These are phyloP conservation scores for Penicillium atrosanguineum DNA, from an alignment of 495 filamentous ascomycete species.

Conservation along the genomic window DNA sequence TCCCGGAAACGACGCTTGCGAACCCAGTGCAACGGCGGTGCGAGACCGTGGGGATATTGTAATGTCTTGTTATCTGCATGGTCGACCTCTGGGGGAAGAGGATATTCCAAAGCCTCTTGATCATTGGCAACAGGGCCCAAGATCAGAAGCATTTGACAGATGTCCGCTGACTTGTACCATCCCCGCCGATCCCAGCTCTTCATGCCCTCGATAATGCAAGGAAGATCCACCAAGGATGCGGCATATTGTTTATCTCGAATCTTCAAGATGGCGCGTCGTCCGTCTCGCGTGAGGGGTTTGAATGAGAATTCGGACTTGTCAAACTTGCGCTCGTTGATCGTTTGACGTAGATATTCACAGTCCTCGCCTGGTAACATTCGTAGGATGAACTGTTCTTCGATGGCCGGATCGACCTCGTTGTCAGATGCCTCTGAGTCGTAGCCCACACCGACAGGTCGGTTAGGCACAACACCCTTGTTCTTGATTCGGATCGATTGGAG, in stretches of 20 bases:
- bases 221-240: constrained; percentile 80
- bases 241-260: constrained; percentile 73
- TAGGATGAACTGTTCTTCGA: constrained; percentile 84
- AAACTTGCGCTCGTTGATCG: constrained; percentile 68
- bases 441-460: constrained; percentile 70
- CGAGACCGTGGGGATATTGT: constrained; percentile 89
- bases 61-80: constrained; percentile 55
- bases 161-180: constrained; percentile 91
- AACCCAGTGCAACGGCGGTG: constrained; percentile 85
- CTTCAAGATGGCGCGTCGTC: constrained; percentile 67
- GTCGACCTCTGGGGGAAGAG: constrained; percentile 64
- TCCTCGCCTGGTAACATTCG: constrained; percentile 84
- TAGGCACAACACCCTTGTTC: constrained; percentile 59
- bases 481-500: constrained; percentile 53
- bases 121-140: constrained; percentile 69
- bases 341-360: constrained; percentile 73
- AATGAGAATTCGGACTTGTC: constrained; percentile 68
- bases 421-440: constrained; percentile 98
- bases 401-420: constrained; percentile 77
- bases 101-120: constrained; percentile 63
- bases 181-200: constrained; percentile 92
- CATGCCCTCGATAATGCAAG: constrained; percentile 89
- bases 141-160: constrained; percentile 92
- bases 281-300: constrained; percentile 73
- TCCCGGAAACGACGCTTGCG: constrained; percentile 79